Conservation (phyloP, 805 yeast genomes). For the Candida chilensis region DNA sequence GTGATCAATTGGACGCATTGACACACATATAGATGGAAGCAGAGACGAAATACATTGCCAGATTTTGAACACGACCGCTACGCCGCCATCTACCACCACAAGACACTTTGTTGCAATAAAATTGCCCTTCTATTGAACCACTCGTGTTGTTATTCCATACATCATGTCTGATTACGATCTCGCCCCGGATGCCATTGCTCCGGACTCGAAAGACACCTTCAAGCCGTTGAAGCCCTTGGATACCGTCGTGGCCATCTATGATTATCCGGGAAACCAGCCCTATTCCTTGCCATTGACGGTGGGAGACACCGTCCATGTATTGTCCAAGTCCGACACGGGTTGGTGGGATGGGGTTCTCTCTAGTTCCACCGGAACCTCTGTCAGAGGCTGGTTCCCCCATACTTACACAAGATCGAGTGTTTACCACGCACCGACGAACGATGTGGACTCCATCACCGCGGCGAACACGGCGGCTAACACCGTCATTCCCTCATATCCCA, state of each 20-base stretch:
- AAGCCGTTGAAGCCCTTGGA: conserved; percentile 33
- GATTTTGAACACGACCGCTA: too few relatives aligned
- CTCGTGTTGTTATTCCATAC: too few relatives aligned
- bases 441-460: conserved; percentile 31
- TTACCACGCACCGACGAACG: too few relatives aligned
- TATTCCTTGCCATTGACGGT: conserved; percentile 41
- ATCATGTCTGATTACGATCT: too few relatives aligned
- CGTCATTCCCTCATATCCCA: conserved; percentile 29
- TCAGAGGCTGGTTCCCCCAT: conserved; percentile 83
- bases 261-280: conserved; percentile 42
- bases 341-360: conserved; percentile 82
- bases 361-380: conserved; percentile 25
- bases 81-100: too few relatives aligned
- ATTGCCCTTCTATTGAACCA: too few relatives aligned
- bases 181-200: conserved; percentile 28
- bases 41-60: too few relatives aligned
- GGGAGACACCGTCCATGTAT: conserved; percentile 68
- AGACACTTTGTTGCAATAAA: too few relatives aligned
- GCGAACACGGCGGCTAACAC: conserved; percentile 38
- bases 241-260: conserved; percentile 50
- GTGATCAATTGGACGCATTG: too few relatives aligned
- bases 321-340: conserved; percentile 52
- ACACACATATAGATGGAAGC: too few relatives aligned
- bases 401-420: conserved; percentile 45
- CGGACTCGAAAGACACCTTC: conserved; percentile 9